phyloP scores from a whole-genome alignment of 2,329 filamentous ascomycete species.

The Zelopaecilomyces penicillatus region DNA sequence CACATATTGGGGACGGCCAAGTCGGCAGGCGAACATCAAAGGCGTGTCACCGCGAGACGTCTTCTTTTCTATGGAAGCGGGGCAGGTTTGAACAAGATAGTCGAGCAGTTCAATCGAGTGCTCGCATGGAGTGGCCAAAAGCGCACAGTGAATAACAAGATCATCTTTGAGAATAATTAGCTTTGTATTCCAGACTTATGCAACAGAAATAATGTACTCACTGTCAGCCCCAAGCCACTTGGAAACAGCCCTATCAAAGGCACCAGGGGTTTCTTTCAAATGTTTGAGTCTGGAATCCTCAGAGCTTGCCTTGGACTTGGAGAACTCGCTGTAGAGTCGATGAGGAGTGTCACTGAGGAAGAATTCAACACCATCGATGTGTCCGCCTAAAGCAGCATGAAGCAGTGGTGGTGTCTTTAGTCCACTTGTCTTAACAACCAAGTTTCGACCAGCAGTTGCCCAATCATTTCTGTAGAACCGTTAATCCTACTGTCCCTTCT shows the following conservation, averaged over 20 bases:
- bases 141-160: slow-evolving; percentile 57
- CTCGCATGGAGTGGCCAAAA: slow-evolving; percentile 35
- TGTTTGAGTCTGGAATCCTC: slow-evolving; percentile 55
- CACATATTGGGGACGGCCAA: slow-evolving; percentile 45
- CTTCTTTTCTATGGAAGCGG: slow-evolving; percentile 55
- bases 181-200: neutral
- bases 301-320: slow-evolving; percentile 46
- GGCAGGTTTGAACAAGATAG: slow-evolving; percentile 56
- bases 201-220: slow-evolving; percentile 26
- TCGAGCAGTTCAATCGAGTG: slow-evolving; percentile 48
- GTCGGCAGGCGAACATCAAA: slow-evolving; percentile 55
- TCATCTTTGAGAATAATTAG: slow-evolving; percentile 37
- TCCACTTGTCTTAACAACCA: slow-evolving; percentile 30
- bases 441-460: slow-evolving; percentile 53
- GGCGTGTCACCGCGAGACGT: slow-evolving; percentile 54
- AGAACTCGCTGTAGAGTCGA: slow-evolving; percentile 61
- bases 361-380: slow-evolving; percentile 65
- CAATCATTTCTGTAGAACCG: slow-evolving; percentile 48
- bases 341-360: slow-evolving; percentile 64
- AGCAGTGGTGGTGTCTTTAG: slow-evolving; percentile 50
- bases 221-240: slow-evolving; percentile 54
- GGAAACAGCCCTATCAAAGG: slow-evolving; percentile 54
- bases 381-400: slow-evolving; percentile 46
- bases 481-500: slow-evolving; percentile 7
- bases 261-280: slow-evolving; percentile 49